A percentile compares a stretch with the other conserved stretches of the same genome.
These are phyloP conservation scores for Curvularia verruculosa DNA, from an alignment of 2,329 filamentous ascomycete species.

Conservation along the genomic window DNA sequence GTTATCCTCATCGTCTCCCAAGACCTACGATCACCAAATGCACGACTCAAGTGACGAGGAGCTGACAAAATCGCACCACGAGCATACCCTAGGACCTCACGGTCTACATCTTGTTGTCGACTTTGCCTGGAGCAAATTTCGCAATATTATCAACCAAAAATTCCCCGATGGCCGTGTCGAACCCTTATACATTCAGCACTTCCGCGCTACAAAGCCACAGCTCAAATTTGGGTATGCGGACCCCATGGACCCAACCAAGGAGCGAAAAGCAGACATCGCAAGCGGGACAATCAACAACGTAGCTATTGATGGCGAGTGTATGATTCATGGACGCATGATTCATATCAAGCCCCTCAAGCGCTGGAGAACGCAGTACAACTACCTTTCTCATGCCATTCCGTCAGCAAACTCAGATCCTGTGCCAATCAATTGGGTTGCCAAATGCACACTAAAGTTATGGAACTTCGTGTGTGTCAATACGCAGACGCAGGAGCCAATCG, in stretches of 20 bases:
- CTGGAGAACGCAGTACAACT: background rate
- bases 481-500: background rate
- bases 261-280: background rate
- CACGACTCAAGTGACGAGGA: background rate
- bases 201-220: background rate
- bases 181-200: background rate
- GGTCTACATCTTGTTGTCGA: background rate
- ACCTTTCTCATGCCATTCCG: background rate
- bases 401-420: background rate
- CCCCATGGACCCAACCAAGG: background rate
- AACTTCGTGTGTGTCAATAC: background rate
- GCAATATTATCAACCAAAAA: background rate
- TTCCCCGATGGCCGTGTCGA: background rate
- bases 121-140: background rate
- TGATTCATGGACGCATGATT: background rate
- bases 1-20: background rate
- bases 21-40: background rate
- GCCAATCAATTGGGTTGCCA: background rate
- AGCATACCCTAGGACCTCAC: background rate
- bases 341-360: background rate
- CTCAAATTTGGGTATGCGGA: background rate
- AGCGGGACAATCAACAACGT: background rate
- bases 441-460: background rate
- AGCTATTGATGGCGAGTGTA: background rate
- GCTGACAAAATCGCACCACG: background rate